These are phyloP conservation scores for Leccinum broughii DNA, from an alignment of 768 basidiomycete genomes.

Conservation along the genomic window DNA sequence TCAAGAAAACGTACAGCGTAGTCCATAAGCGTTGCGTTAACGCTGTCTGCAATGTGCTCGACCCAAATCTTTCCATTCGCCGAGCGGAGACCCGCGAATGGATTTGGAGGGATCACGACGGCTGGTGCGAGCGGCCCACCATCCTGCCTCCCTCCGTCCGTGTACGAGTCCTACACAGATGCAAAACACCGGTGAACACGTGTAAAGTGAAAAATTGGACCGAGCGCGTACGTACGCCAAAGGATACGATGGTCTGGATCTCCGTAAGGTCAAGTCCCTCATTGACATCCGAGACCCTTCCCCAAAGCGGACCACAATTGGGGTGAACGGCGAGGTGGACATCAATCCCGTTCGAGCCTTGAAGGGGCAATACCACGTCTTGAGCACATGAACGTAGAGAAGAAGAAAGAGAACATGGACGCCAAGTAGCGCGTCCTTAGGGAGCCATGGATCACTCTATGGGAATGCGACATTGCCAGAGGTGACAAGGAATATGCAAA, in stretches of 20 bases:
- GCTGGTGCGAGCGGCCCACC: conserved; percentile 44
- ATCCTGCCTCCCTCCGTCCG: conserved; percentile 49
- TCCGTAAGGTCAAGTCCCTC: conserved; percentile 41
- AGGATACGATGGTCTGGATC: conserved; percentile 51
- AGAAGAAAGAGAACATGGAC: not conserved
- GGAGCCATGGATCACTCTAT: not conserved
- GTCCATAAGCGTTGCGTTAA: conserved; percentile 45
- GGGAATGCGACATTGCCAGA: not conserved
- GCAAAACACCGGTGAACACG: not conserved
- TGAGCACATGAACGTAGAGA: conserved; percentile 11
- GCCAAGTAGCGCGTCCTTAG: not conserved
- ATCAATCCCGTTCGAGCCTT: conserved; percentile 16
- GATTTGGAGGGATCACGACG: conserved; percentile 34
- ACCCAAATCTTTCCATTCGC: conserved; percentile 55
- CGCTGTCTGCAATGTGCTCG: conserved; percentile 43
- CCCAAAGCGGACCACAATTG: conserved; percentile 42
- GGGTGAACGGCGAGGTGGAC: conserved; percentile 50
- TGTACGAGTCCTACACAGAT: conserved; percentile 45
- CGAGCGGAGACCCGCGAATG: conserved; percentile 49
- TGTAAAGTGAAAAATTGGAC: not conserved
- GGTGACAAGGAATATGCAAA: not conserved
- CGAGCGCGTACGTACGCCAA: conserved; percentile 39
- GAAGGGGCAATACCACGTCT: not conserved
- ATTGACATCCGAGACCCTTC: conserved; percentile 46
- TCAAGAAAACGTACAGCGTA: conserved; percentile 43